Evolutionary conservation across 768 basidiomycete species (phyloP).

Genomic region (Hydnomerulius pinastri): DNA sequence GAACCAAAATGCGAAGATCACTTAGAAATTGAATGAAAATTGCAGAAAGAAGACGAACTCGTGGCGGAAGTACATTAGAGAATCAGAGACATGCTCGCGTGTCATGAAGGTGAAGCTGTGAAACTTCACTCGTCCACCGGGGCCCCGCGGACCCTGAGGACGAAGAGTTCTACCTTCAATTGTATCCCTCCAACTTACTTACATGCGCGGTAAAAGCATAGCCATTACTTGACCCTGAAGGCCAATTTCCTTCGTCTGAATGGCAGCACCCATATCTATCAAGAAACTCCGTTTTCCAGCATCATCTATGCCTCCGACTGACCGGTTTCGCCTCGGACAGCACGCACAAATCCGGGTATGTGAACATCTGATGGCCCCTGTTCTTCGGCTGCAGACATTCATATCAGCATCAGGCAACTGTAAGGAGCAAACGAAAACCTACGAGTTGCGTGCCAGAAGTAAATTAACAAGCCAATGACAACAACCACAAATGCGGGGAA

Average conservation of each 20-base stretch:
- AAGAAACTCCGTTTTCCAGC: neutral
- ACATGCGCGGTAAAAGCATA: too few relatives aligned
- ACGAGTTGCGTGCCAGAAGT: conserved; percentile 81
- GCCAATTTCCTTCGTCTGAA: neutral
- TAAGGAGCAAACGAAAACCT: conserved; percentile 29
- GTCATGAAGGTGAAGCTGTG: too few relatives aligned
- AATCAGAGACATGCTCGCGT: too few relatives aligned
- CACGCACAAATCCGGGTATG: conserved; percentile 51
- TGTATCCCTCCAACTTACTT: too few relatives aligned
- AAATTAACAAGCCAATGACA: conserved; percentile 66
- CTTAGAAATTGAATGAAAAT: too few relatives aligned
- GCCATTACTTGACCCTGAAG: too few relatives aligned
- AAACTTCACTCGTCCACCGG: too few relatives aligned
- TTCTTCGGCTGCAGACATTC: conserved; percentile 51
- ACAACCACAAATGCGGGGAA: conserved; percentile 72
- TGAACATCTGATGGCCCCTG: conserved; percentile 60
- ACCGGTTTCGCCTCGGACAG: neutral
- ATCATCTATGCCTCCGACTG: neutral
- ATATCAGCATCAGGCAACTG: neutral
- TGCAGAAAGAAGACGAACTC: too few relatives aligned
- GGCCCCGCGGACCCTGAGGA: too few relatives aligned
- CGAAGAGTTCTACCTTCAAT: too few relatives aligned
- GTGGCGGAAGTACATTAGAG: too few relatives aligned
- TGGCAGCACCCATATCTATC: neutral
- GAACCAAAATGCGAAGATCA: too few relatives aligned